Conservation (phyloP, 352 stramenopile genomes). For the Globisporangium okanoganense region DNA sequence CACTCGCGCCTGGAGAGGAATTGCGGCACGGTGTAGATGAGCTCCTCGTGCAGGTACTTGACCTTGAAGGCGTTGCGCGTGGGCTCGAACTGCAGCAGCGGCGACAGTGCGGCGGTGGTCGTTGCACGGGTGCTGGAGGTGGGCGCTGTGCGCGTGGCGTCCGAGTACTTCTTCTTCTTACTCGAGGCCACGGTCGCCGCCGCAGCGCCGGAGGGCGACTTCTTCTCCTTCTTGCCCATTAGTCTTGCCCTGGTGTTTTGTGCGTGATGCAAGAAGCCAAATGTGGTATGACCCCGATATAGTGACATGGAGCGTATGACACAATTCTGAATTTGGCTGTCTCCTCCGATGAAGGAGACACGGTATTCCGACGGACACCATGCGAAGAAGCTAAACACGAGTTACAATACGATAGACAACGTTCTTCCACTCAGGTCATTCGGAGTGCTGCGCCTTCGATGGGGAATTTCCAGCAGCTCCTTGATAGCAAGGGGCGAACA, state of each 20-base stretch:
- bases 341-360: too few species aligned
- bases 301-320: too few species aligned
- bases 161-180: conserved; percentile 17
- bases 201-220: neutral
- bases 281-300: too few species aligned
- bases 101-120: conserved; percentile 16
- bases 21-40: conserved; percentile 62
- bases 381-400: too few species aligned
- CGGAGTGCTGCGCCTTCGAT: too few species aligned
- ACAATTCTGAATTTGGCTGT: too few species aligned
- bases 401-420: too few species aligned
- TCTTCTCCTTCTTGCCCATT: conserved; percentile 16
- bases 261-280: too few species aligned
- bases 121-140: conserved; percentile 1
- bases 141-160: conserved; percentile 13
- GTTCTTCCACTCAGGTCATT: too few species aligned
- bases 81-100: conserved; percentile 45
- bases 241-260: neutral
- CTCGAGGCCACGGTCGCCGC: neutral
- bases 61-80: conserved; percentile 28
- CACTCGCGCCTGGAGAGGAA: conserved; percentile 67
- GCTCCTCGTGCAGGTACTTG: conserved; percentile 41
- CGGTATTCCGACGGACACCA: too few species aligned
- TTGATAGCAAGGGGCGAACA: too few species aligned
- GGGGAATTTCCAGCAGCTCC: too few species aligned